Conservation (phyloP, 345 rosid genomes). For the Trapa bicornis region DNA sequence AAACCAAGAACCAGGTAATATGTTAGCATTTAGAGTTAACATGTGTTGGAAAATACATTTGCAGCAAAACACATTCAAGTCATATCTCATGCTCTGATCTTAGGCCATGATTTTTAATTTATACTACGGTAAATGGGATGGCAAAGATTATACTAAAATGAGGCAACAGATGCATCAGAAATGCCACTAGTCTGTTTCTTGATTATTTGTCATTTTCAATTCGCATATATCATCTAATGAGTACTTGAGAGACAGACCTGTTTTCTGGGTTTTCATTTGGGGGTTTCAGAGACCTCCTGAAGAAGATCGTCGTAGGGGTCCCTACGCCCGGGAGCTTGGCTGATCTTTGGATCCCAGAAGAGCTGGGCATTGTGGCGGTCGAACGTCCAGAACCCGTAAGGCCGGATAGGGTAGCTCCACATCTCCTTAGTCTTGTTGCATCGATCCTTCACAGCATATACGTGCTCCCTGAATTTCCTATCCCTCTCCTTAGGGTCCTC, state of each 20-base stretch:
- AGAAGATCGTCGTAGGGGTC: constrained; percentile 13
- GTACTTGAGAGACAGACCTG: constrained; percentile 20
- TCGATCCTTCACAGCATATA: constrained; percentile 56
- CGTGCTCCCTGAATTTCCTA: constrained; percentile 57
- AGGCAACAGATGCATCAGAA: too few species aligned
- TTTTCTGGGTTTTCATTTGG: neutral
- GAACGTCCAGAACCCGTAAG: constrained; percentile 94
- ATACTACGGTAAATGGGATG: too few species aligned
- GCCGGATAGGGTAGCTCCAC: constrained; percentile 92
- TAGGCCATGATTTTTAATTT: too few species aligned
- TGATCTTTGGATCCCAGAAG: constrained; percentile 88
- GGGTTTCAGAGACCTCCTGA: constrained; percentile 16
- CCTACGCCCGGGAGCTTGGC: constrained; percentile 89
- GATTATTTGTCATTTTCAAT: too few species aligned
- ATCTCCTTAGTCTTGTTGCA: constrained; percentile 91
- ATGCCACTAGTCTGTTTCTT: too few species aligned
- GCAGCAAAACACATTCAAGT: too few species aligned
- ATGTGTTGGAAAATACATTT: too few species aligned
- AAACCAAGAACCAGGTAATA: too few species aligned
- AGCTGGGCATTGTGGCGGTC: constrained; percentile 94
- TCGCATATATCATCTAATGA: too few species aligned
- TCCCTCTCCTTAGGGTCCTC: constrained; percentile 96
- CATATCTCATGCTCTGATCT: too few species aligned
- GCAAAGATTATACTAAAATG: too few species aligned
- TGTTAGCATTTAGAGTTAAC: too few species aligned